Conservation (phyloP, 176 grass and related monocot genomes). For the Thalia dealbata region DNA sequence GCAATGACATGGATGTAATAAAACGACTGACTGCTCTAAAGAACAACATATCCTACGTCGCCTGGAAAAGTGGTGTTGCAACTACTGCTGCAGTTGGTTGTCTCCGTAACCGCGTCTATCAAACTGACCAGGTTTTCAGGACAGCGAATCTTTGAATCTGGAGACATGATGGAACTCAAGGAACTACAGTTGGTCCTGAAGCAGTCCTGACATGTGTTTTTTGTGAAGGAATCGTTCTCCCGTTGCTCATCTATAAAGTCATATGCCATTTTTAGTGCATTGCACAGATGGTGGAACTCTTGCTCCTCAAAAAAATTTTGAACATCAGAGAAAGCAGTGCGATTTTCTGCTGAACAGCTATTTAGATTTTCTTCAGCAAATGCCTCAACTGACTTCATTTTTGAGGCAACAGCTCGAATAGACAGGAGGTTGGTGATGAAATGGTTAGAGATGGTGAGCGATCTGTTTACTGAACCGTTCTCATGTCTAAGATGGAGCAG, state of each 20-base stretch:
- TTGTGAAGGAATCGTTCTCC: constrained; percentile 2
- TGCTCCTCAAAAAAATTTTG: constrained; percentile 53
- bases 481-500: constrained; percentile 42
- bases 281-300: constrained; percentile 48
- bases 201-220: constrained; percentile 21
- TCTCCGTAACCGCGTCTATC: constrained; percentile 31
- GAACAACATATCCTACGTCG: not conserved
- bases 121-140: constrained; percentile 55
- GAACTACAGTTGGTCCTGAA: constrained; percentile 33
- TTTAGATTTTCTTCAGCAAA: constrained; percentile 48
- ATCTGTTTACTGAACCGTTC: constrained; percentile 18
- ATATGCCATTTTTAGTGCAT: constrained; percentile 40
- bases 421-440: constrained; percentile 54
- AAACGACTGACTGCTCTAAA: not conserved
- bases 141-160: constrained; percentile 26
- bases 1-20: too few relatives aligned
- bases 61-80: not conserved
- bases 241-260: constrained; percentile 21
- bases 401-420: constrained; percentile 48
- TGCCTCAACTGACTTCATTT: constrained; percentile 55
- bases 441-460: constrained; percentile 24
- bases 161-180: constrained; percentile 28
- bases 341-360: constrained; percentile 56
- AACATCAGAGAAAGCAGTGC: constrained; percentile 56
- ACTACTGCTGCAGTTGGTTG: not conserved